Conservation (phyloP, 306 rosid species). For the Pyrus pyrifolia region DNA sequence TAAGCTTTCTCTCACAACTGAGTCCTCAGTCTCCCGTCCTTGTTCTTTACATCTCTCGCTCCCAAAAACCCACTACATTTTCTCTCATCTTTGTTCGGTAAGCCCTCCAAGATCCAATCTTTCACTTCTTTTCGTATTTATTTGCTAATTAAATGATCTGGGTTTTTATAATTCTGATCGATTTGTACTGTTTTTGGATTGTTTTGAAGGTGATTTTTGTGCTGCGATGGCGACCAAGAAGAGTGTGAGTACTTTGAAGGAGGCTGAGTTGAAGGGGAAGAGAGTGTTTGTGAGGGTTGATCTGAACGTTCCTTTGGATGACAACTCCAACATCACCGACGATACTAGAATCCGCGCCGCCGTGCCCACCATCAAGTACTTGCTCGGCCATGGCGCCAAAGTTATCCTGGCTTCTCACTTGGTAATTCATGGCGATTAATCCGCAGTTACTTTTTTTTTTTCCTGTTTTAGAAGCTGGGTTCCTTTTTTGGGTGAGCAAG, state of each 20-base stretch:
- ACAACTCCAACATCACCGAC: conserved; percentile 70
- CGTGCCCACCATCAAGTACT: conserved; percentile 79
- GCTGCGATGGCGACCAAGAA: conserved; percentile 73
- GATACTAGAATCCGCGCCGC: conserved; percentile 91
- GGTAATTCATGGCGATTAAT: conserved; percentile 24
- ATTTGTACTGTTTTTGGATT: conserved; percentile 4
- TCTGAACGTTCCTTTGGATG: conserved; percentile 94
- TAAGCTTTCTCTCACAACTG: background rate
- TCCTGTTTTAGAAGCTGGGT: background rate
- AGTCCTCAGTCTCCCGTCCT: background rate
- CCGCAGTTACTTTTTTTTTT: background rate
- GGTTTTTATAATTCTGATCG: background rate
- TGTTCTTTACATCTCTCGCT: background rate
- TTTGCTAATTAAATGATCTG: background rate
- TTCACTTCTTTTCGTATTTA: background rate
- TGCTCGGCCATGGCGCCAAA: conserved; percentile 63
- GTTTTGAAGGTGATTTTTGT: conserved; percentile 9
- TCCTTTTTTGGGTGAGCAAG: background rate
- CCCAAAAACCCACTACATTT: background rate
- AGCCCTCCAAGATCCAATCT: conserved; percentile 4
- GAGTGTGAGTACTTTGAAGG: conserved; percentile 78
- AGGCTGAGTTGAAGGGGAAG: conserved; percentile 86
- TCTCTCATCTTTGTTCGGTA: conserved; percentile 3
- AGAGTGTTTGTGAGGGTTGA: conserved; percentile 85
- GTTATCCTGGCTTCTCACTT: conserved; percentile 70